Evolutionary conservation across 768 basidiomycete genomes (phyloP).

Genomic region (Mycena belliarum): DNA sequence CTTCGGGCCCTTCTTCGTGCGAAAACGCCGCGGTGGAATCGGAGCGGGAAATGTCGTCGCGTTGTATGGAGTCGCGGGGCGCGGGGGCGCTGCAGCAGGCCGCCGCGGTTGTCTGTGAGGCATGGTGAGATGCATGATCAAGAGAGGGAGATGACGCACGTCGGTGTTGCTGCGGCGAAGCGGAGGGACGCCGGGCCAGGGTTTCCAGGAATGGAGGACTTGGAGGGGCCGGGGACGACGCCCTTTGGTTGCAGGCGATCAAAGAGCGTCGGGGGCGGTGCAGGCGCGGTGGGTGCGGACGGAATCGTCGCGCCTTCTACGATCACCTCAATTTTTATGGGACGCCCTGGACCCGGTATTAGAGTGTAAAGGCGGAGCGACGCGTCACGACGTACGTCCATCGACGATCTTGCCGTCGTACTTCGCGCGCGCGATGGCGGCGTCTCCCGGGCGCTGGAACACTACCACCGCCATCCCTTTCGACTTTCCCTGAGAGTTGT

Average conservation of each 20-base stretch:
- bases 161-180: conserved; percentile 14
- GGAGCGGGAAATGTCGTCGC: conserved; percentile 24
- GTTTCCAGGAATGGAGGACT: background rate
- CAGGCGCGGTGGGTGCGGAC: conserved; percentile 23
- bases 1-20: conserved; percentile 73
- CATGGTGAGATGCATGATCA: background rate
- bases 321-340: conserved; percentile 67
- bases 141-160: conserved; percentile 18
- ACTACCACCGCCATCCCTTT: conserved; percentile 80
- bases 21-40: conserved; percentile 40
- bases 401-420: conserved; percentile 81
- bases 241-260: conserved; percentile 14
- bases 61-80: conserved; percentile 27
- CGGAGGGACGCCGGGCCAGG: conserved; percentile 11
- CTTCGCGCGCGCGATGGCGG: conserved; percentile 60
- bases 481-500: conserved; percentile 73
- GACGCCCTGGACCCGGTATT: conserved; percentile 47
- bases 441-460: conserved; percentile 67
- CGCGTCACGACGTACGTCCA: conserved; percentile 41
- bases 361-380: background rate
- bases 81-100: conserved; percentile 19
- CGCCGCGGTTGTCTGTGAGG: conserved; percentile 11
- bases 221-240: conserved; percentile 5
- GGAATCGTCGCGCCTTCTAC: conserved; percentile 39
- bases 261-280: conserved; percentile 16